These are phyloP conservation scores for Urtica urens DNA, from an alignment of 306 rosid species.

Conservation along the genomic window DNA sequence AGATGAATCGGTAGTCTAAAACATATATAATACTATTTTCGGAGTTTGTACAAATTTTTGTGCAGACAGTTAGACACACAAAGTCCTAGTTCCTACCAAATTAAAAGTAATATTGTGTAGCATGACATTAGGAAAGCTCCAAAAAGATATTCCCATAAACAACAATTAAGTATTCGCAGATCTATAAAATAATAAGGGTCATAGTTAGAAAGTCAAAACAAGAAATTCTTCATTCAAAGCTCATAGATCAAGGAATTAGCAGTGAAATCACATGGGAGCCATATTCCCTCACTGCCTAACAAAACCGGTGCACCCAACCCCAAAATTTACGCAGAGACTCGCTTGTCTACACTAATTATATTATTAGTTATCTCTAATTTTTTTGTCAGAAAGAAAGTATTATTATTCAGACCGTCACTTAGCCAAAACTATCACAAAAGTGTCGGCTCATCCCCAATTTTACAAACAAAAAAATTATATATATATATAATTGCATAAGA, in stretches of 20 bases:
- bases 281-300: slow-evolving; percentile 13
- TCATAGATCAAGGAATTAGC: slow-evolving; percentile 23
- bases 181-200: background rate
- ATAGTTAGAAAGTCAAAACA: slow-evolving; percentile 20
- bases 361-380: too few relatives aligned
- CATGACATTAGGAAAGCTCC: background rate
- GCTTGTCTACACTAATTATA: background rate
- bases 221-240: slow-evolving; percentile 29
- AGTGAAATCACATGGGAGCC: slow-evolving; percentile 37
- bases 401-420: too few relatives aligned
- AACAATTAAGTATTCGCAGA: background rate
- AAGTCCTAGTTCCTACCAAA: slow-evolving; percentile 8
- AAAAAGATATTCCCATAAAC: background rate
- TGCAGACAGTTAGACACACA: slow-evolving; percentile 2
- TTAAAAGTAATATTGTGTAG: background rate
- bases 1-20: too few relatives aligned
- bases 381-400: background rate
- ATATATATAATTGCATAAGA: too few relatives aligned
- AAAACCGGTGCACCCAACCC: slow-evolving; percentile 20
- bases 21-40: too few relatives aligned
- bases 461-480: too few relatives aligned
- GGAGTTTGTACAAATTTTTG: slow-evolving; percentile 2
- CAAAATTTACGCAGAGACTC: slow-evolving; percentile 12
- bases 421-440: too few relatives aligned
- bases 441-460: too few relatives aligned